Evolutionary conservation across 495 filamentous ascomycete genomes (phyloP).

Genomic region (Apiosordaria backusii): DNA sequence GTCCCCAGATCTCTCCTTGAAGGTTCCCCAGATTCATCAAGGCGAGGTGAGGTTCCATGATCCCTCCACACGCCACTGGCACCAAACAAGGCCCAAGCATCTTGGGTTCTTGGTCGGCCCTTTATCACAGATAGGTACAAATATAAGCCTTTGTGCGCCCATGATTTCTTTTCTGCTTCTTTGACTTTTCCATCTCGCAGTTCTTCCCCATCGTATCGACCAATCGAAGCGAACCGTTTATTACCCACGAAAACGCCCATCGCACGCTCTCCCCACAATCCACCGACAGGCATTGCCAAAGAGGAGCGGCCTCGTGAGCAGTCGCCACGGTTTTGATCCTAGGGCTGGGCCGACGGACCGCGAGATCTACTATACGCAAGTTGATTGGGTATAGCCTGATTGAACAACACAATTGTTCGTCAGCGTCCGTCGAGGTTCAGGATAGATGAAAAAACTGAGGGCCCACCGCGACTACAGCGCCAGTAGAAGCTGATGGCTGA

Average conservation of each 20-base stretch:
- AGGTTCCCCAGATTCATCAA: background rate
- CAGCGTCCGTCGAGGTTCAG: conserved; percentile 13
- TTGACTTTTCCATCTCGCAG: background rate
- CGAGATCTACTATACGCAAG: conserved; percentile 26
- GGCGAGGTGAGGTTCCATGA: background rate
- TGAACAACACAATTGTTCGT: conserved; percentile 13
- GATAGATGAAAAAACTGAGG: conserved; percentile 28
- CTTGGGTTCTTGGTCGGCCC: background rate
- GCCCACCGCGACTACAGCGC: conserved; percentile 4
- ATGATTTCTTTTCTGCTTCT: background rate
- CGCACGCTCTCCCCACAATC: background rate
- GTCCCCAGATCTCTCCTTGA: background rate
- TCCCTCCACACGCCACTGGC: background rate
- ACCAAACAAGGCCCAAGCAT: background rate
- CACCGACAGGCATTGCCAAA: background rate
- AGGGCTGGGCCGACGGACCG: conserved; percentile 34
- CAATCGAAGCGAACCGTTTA: background rate
- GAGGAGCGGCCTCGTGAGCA: background rate
- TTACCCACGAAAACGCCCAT: background rate
- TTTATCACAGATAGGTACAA: background rate
- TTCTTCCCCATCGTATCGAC: background rate
- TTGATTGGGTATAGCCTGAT: conserved; percentile 34
- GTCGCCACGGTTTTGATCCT: background rate
- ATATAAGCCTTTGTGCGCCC: background rate
- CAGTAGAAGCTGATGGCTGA: conserved; percentile 16